Evolutionary conservation across 768 basidiomycete species (phyloP).

Genomic region (Leccinum longicurvipes): DNA sequence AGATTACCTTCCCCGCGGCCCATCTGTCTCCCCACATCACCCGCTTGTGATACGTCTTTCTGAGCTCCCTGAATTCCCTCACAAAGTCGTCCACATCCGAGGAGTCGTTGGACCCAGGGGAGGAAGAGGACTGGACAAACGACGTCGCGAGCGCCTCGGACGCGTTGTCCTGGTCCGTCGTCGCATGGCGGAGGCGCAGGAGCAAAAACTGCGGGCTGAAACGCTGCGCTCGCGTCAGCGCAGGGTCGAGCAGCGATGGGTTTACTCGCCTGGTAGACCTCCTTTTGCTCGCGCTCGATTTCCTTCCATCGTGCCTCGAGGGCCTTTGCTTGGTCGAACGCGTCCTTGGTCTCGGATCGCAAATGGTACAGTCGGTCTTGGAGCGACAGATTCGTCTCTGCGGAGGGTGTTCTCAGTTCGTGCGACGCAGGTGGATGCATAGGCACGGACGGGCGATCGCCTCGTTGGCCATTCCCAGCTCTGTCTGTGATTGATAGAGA

Average conservation of each 20-base stretch:
- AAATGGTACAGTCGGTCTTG: slow-evolving; percentile 75
- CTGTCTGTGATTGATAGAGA: slow-evolving; percentile 71
- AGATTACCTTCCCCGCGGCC: slow-evolving; percentile 79
- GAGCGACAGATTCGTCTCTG: slow-evolving; percentile 73
- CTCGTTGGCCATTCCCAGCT: slow-evolving; percentile 81
- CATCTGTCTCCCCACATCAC: slow-evolving; percentile 89
- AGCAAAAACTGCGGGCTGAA: slow-evolving; percentile 85
- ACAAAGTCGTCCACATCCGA: slow-evolving; percentile 82
- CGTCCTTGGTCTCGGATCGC: slow-evolving; percentile 77
- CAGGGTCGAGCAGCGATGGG: neutral
- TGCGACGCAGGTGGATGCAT: neutral
- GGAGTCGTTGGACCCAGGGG: slow-evolving; percentile 26
- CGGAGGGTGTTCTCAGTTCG: slow-evolving; percentile 9
- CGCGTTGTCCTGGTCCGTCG: slow-evolving; percentile 84
- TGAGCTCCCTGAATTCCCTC: slow-evolving; percentile 77
- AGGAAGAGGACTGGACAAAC: slow-evolving; percentile 65
- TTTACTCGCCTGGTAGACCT: slow-evolving; percentile 74
- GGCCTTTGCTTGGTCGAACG: slow-evolving; percentile 82
- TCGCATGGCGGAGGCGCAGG: slow-evolving; percentile 82
- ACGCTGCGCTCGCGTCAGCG: slow-evolving; percentile 47
- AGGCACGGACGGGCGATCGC: slow-evolving; percentile 72
- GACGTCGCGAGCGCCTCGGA: slow-evolving; percentile 83
- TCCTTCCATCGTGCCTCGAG: slow-evolving; percentile 84
- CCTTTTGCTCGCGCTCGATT: slow-evolving; percentile 82
- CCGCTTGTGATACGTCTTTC: slow-evolving; percentile 92